Conservation (phyloP, 2,329 filamentous ascomycete species). For the Trichoderma breve region DNA sequence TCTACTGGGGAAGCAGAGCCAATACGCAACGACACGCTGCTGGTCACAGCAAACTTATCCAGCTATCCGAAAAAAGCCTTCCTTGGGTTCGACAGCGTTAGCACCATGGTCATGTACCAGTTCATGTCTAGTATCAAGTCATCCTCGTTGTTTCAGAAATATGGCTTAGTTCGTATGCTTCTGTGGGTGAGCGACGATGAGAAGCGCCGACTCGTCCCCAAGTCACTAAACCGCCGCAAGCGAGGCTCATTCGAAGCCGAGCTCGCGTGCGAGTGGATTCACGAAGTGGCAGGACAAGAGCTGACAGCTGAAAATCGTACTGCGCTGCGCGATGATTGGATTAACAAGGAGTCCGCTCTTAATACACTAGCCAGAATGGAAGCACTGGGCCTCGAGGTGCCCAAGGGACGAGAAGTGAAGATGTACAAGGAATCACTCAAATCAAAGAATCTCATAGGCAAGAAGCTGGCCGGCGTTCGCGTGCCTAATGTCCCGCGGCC, state of each 20-base stretch:
- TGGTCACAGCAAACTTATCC: constrained; percentile 68
- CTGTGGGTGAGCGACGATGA: constrained; percentile 67
- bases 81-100: constrained; percentile 54
- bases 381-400: constrained; percentile 41
- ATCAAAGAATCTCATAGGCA: constrained; percentile 26
- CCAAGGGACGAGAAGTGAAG: constrained; percentile 42
- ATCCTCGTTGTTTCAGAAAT: constrained; percentile 64
- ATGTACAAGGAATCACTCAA: constrained; percentile 27
- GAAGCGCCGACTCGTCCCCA: constrained; percentile 59
- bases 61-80: constrained; percentile 52
- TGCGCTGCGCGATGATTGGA: constrained; percentile 44
- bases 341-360: constrained; percentile 48
- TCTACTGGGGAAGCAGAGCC: constrained; percentile 39
- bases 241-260: constrained; percentile 60
- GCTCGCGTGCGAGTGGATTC: constrained; percentile 56
- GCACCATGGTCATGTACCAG: constrained; percentile 58
- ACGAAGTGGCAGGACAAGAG: constrained; percentile 54
- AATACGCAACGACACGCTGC: constrained; percentile 66
- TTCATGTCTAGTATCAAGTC: constrained; percentile 58
- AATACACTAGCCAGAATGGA: constrained; percentile 48
- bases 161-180: constrained; percentile 77
- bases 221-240: constrained; percentile 51
- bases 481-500: constrained; percentile 37
- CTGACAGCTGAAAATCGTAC: constrained; percentile 29
- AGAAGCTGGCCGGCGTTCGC: constrained; percentile 32